A percentile compares a stretch with the other conserved stretches of the same genome.
Evolutionary conservation across 1,284 basidiomycete genomes (phyloP).

Genomic region (Ceraceosorus bombacis): DNA sequence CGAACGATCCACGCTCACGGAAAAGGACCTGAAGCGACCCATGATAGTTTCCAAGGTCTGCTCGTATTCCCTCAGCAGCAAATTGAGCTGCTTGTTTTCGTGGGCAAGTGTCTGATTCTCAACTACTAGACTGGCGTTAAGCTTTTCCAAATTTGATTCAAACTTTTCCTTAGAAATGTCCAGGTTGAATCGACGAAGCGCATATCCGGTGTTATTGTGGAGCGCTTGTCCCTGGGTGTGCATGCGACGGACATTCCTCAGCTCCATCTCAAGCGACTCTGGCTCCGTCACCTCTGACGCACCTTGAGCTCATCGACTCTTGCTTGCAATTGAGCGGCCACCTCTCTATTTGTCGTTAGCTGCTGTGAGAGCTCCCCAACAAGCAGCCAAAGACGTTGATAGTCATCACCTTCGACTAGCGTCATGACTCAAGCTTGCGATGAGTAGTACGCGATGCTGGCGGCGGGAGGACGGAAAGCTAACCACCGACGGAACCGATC

Average conservation of each 20-base stretch:
- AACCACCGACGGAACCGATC: background rate
- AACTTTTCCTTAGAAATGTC: slow-evolving; percentile 90
- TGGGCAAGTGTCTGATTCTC: slow-evolving; percentile 87
- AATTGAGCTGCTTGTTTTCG: slow-evolving; percentile 86
- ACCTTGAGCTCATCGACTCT: slow-evolving; percentile 77
- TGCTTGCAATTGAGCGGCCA: slow-evolving; percentile 64
- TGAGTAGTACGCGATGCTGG: background rate
- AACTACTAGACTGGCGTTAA: slow-evolving; percentile 79
- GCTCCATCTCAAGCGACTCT: slow-evolving; percentile 48
- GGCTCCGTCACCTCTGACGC: background rate
- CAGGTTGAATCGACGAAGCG: slow-evolving; percentile 80
- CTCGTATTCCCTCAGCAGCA: slow-evolving; percentile 88
- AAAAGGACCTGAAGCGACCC: slow-evolving; percentile 85
- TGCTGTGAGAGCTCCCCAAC: slow-evolving; percentile 54
- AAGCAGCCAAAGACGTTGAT: slow-evolving; percentile 42
- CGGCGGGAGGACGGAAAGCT: background rate
- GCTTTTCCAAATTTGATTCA: slow-evolving; percentile 81
- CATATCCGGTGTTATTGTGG: slow-evolving; percentile 69
- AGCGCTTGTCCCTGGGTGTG: slow-evolving; percentile 57
- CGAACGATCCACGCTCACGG: slow-evolving; percentile 58
- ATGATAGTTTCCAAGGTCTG: slow-evolving; percentile 90
- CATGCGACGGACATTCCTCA: background rate
- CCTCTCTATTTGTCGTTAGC: slow-evolving; percentile 73
- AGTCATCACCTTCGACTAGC: slow-evolving; percentile 33
- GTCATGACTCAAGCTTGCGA: slow-evolving; percentile 15